Evolutionary conservation across 139 green algal species (phyloP).

Genomic region (Coelastrella sp.): DNA sequence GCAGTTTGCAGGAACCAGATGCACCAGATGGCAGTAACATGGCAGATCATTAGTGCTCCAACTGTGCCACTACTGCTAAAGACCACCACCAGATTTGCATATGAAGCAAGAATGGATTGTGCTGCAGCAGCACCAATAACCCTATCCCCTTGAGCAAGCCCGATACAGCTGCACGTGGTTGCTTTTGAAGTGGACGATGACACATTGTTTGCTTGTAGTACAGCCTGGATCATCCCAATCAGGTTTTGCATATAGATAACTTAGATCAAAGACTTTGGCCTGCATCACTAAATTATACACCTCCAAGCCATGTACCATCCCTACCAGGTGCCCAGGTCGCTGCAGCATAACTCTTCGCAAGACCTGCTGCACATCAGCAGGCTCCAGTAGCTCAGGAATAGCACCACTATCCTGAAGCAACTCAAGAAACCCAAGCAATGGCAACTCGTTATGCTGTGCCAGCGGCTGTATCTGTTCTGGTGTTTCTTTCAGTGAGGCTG

Average conservation of each 20-base stretch:
- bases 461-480: background rate
- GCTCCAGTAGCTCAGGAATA: slow-evolving; percentile 60
- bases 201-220: too few relatives aligned
- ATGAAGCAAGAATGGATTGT: too few relatives aligned
- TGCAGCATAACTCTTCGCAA: slow-evolving; percentile 32
- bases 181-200: too few relatives aligned
- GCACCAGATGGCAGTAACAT: background rate
- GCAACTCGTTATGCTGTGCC: background rate
- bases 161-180: too few relatives aligned
- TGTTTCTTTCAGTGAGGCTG: background rate
- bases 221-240: too few relatives aligned
- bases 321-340: background rate
- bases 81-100: too few relatives aligned
- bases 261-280: too few relatives aligned
- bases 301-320: background rate
- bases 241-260: too few relatives aligned
- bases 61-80: too few relatives aligned
- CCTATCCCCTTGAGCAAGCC: too few relatives aligned
- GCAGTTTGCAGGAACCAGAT: background rate
- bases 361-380: slow-evolving; percentile 60
- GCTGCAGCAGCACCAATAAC: too few relatives aligned
- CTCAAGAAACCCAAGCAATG: slow-evolving; percentile 22
- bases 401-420: slow-evolving; percentile 45
- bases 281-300: too few relatives aligned
- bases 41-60: background rate